Evolutionary conservation across 139 green algal genomes (phyloP), one percentile per base, ranked within the genome.

Genomic region (Chlorella sp.): DNA sequence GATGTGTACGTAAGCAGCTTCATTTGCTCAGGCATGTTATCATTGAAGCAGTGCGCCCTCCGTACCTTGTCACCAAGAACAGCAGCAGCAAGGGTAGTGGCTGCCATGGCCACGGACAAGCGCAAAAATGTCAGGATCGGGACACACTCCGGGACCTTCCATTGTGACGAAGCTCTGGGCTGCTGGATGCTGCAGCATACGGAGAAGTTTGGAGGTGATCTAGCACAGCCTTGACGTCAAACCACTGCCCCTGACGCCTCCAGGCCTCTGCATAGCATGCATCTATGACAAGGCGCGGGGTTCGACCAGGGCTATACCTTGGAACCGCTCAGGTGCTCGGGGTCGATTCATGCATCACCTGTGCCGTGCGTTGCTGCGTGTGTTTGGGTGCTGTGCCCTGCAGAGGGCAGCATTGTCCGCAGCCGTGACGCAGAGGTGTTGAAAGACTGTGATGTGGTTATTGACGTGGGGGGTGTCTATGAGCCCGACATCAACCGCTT

Each of bases 111-210:
- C n/a, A n/a, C n/a, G n/a, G n/a, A n/a, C n/a, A 55, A 55, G 42
- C 42, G 42, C 10, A 10, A 10, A 55, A 55, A 26, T 10, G 42
- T 55, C 17, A 10, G 42, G 42, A 55, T 55, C 42, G 42, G 42
- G 10, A 55, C 42, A 17, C 42, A 55, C 42, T 26, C 10, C 42
- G 63, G 95, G 24, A 88, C 86, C 1, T 99, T 99, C 76, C 95
- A 99, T 77, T 98, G 94, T 82, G 95, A 98, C 73, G 95, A 99
- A 81, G 95, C 91, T 0, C 79, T 99, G 22, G 95, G 94, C 0
- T 96, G 90, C 82, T 97, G 86, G 80, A 67, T 99, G 80, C 81
- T 97, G 5, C 71, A 79, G 35, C 82, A 89, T 17, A 94, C 88
- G 0, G 10, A 76, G 1, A 6, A 67, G 3, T 97, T 91, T 62